These are phyloP conservation scores for Pichia sp. DNA, from an alignment of 1,139 yeast genomes.

Conservation along the genomic window DNA sequence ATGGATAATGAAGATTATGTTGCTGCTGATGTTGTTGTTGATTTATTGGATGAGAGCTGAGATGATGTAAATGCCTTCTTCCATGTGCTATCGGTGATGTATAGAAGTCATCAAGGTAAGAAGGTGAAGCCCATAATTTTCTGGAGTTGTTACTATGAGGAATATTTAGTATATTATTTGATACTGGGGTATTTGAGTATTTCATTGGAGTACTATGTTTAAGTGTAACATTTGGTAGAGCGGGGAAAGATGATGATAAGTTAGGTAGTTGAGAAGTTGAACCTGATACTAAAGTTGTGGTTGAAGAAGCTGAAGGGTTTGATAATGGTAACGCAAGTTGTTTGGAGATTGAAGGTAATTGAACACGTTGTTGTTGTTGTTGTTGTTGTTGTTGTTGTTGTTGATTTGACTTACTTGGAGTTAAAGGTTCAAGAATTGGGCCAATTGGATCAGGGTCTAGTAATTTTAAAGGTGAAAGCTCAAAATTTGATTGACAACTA, in stretches of 20 bases:
- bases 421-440: conserved; percentile 40
- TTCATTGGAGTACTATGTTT: conserved; percentile 2
- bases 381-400: too few relatives aligned
- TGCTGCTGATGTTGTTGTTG: conserved; percentile 1
- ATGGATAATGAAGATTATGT: neutral
- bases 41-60: neutral
- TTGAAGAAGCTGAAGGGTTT: conserved; percentile 22
- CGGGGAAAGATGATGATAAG: neutral
- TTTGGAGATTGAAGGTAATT: conserved; percentile 13
- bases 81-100: conserved; percentile 39
- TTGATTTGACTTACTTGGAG: conserved; percentile 15
- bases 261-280: conserved; percentile 2
- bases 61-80: neutral
- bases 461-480: conserved; percentile 51
- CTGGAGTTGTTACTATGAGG: conserved; percentile 4
- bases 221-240: conserved; percentile 6
- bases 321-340: conserved; percentile 19
- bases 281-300: conserved; percentile 7
- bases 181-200: conserved; percentile 16
- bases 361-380: too few relatives aligned
- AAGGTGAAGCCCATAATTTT: conserved; percentile 46
- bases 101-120: conserved; percentile 59
- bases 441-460: conserved; percentile 48
- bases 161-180: conserved; percentile 12
- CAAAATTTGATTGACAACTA: conserved; percentile 57